Conservation (phyloP, 2,329 filamentous ascomycete species). For the Alternaria gansuensis region DNA sequence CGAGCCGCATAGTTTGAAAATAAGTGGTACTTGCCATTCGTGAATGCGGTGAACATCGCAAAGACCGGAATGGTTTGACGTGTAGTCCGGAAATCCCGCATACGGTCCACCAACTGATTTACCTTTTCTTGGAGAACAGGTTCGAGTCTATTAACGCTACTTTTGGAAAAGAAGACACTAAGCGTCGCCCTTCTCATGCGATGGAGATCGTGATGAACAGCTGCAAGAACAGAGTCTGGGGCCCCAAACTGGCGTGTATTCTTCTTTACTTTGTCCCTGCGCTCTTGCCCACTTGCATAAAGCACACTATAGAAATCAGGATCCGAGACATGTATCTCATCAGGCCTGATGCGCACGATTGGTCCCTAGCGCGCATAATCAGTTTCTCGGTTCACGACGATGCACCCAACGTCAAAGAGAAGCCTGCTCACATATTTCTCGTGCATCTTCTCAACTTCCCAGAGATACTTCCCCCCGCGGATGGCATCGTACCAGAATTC, state of each 20-base stretch:
- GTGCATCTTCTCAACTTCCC: slow-evolving; percentile 1
- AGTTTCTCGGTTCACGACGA: background rate
- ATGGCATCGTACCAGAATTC: slow-evolving; percentile 24
- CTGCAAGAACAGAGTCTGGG: slow-evolving; percentile 26
- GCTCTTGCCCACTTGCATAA: slow-evolving; percentile 3
- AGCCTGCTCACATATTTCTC: slow-evolving; percentile 16
- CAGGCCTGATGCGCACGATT: slow-evolving; percentile 7
- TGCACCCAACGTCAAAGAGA: too few relatives aligned
- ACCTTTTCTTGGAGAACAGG: too few relatives aligned
- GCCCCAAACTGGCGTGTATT: slow-evolving; percentile 16
- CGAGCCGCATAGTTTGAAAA: too few relatives aligned
- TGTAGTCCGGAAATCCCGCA: too few relatives aligned
- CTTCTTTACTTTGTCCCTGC: slow-evolving; percentile 9
- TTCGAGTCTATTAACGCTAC: background rate
- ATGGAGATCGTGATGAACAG: slow-evolving; percentile 35
- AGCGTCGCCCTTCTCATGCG: slow-evolving; percentile 33
- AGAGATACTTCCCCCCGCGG: too few relatives aligned
- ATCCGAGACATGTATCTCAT: slow-evolving; percentile 25
- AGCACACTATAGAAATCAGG: slow-evolving; percentile 12
- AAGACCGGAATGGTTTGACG: too few relatives aligned
- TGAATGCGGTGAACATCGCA: too few relatives aligned
- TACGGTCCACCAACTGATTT: too few relatives aligned
- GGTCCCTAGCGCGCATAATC: slow-evolving; percentile 6
- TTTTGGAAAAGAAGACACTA: slow-evolving; percentile 37
- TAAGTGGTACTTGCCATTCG: too few relatives aligned